Evolutionary conservation across 2,329 filamentous ascomycete genomes (phyloP).

Genomic region (Stagonosporopsis chrysanthemi): DNA sequence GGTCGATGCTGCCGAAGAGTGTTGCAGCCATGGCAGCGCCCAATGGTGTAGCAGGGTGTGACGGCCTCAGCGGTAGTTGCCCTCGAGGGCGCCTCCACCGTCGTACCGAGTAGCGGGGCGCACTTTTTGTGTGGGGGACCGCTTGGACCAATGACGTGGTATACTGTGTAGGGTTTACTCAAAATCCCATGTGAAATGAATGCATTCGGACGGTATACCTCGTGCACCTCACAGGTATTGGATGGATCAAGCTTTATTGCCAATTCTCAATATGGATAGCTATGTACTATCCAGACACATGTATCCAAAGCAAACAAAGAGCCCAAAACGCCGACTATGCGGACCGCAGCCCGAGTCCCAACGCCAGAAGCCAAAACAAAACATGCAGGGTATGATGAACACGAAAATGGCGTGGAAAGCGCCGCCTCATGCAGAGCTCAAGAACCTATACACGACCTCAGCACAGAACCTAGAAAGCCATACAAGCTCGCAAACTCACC

Average conservation of each 20-base stretch:
- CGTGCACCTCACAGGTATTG: no score
- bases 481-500: background rate
- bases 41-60: no score
- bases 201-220: no score
- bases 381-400: constrained; percentile 1
- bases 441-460: background rate
- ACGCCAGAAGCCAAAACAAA: constrained; percentile 1
- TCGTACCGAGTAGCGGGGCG: background rate
- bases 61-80: background rate
- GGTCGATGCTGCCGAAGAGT: constrained; percentile 22
- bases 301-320: background rate
- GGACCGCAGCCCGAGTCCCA: background rate
- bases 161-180: no score
- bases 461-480: background rate
- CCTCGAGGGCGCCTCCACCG: background rate
- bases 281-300: no score
- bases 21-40: constrained; percentile 24
- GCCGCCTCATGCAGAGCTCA: no score
- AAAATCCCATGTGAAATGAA: no score
- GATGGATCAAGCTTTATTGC: no score
- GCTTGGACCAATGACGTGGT: background rate
- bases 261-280: no score
- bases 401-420: no score
- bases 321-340: constrained; percentile 11
- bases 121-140: background rate